Evolutionary conservation across 2,329 filamentous ascomycete species (phyloP), one percentile per base, ranked within the genome.

Genomic region (Mycosphaerelloides madeirae): DNA sequence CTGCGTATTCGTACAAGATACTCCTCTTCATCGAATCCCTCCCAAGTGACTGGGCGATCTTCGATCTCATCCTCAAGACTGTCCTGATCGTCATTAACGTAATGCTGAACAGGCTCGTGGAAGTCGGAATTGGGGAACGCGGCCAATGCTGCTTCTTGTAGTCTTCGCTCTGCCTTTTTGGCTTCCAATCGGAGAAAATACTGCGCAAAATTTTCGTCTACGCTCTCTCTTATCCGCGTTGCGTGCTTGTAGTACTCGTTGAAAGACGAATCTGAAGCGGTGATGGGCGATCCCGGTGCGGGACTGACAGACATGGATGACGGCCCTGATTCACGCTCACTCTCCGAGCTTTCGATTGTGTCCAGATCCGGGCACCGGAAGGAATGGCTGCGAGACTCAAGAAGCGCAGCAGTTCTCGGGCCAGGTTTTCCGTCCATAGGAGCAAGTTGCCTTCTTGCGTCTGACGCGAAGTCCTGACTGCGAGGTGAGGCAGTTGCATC

Each of bases 101-200:
- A 88, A 59, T 88, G 84, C 55, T 83, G 77, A 6, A 86, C 81
- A 33, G 80, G 82, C 51, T 83, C 83, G 57, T 85, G 80, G 50
- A 79, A 78, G 31, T 83, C 76, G 9, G 79, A 77, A 59, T 84
- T 85, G 59, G 85, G 84, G 60, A 88, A 90, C 1, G 84, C 86
- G 31, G 83, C 82, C 61, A 89, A 75, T 37, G 84, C 85, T 59
- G 80, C 75, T 56, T 95, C 87, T 50, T 85, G 81, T 52, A 96
- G 73, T 63, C 91, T 84, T 59, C 83, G 81, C 63, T 93, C 83
- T 7, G 85, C 86, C 59, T 88, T 84, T 59, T 82, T 84, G 39
- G 86, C 86, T 33, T 89, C 87, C 45, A 95, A 72, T 44, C 85
- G 81, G 46, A 95, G 77, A 43, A 95, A 69, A 64, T 90, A 90